phyloP scores from a whole-genome alignment of 2,329 filamentous ascomycete species.

The Colletotrichum viniferum region DNA sequence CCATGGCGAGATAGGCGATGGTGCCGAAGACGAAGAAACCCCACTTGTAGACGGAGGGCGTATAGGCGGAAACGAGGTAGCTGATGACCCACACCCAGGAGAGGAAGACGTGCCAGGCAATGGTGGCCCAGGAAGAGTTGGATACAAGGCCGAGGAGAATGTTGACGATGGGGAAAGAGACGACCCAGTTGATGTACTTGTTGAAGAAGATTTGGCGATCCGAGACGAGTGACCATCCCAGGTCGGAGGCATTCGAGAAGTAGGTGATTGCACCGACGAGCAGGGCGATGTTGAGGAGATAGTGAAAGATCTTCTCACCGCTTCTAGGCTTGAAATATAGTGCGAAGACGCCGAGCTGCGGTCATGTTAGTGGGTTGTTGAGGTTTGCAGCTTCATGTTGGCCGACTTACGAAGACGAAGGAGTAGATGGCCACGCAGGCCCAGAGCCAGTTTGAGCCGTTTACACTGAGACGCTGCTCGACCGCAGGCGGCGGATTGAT shows the following conservation, averaged over 20 bases:
- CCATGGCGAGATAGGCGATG: slow-evolving; percentile 49
- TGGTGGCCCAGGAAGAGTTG: slow-evolving; percentile 61
- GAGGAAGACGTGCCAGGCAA: slow-evolving; percentile 53
- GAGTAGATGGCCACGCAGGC: slow-evolving; percentile 55
- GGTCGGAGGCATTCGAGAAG: slow-evolving; percentile 56
- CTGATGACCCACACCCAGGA: slow-evolving; percentile 56
- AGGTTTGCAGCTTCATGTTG: no score
- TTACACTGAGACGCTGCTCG: slow-evolving; percentile 39
- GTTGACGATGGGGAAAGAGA: slow-evolving; percentile 50
- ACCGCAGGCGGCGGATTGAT: slow-evolving; percentile 49
- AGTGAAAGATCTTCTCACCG: slow-evolving; percentile 61
- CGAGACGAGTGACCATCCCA: slow-evolving; percentile 47
- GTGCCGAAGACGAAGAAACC: slow-evolving; percentile 61
- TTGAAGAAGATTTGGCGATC: slow-evolving; percentile 60
- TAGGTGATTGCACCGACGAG: slow-evolving; percentile 55
- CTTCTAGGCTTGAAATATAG: slow-evolving; percentile 46
- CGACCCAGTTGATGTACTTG: slow-evolving; percentile 60
- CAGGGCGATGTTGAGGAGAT: slow-evolving; percentile 54
- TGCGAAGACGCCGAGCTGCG: slow-evolving; percentile 43
- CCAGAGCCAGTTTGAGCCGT: slow-evolving; percentile 62
- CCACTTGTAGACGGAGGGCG: slow-evolving; percentile 58
- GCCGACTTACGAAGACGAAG: slow-evolving; percentile 47
- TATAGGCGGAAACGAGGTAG: slow-evolving; percentile 55
- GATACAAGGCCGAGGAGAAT: slow-evolving; percentile 54
- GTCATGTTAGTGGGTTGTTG: slow-evolving; percentile 13